Evolutionary conservation across 805 yeast genomes (phyloP), one percentile per base, ranked within the genome.

Genomic region (Ogataea nitratoaversa): DNA sequence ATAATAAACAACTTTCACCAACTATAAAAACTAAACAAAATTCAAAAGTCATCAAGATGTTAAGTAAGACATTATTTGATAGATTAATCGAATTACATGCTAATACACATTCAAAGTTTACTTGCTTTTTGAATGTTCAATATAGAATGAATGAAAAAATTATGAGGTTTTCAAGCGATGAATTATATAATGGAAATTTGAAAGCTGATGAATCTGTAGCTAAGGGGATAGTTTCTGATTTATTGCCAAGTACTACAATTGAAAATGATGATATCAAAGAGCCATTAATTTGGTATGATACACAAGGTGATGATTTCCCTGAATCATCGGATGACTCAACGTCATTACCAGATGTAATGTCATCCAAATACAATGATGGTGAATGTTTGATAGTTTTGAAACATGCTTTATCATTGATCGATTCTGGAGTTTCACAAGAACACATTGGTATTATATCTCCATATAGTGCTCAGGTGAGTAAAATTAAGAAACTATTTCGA

Each of bases 1-100:
- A 91, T 57, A 84, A 90, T 54, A 79, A 79, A 64, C 99, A 91
- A 60, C 67, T 91, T 24, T 91, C 98, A 0, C 97, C 99, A 2
- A 87, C 96, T 0, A 74, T 91, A 13, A 89, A 89, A 53, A 69
- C 83, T 0, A 62, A 69, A 36, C 57, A 45, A 25, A 37, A 71
- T 50, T 48, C 54, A 5, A 59, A 63, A 5, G 67, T 72, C 2
- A 72, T 74, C 25, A 61, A 66, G 25, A 50, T 57, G 0, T 65
- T 91, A 34, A 80, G 78, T 38, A 63, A 63, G 3, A 90, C 98
- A 0, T 60, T 93, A 11, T 91, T 91, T 59, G 99, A 91, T 59
- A 66, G 96, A 36, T 60, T 91, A 30, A 72, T 86, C 2, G 57
- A 72, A 12, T 52, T 63, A 3, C 67, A 71, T 36, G 68, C 69